Base-by-base conservation (phyloP, 495 filamentous ascomycete species). In the Daldinia bambusicola region DNA sequence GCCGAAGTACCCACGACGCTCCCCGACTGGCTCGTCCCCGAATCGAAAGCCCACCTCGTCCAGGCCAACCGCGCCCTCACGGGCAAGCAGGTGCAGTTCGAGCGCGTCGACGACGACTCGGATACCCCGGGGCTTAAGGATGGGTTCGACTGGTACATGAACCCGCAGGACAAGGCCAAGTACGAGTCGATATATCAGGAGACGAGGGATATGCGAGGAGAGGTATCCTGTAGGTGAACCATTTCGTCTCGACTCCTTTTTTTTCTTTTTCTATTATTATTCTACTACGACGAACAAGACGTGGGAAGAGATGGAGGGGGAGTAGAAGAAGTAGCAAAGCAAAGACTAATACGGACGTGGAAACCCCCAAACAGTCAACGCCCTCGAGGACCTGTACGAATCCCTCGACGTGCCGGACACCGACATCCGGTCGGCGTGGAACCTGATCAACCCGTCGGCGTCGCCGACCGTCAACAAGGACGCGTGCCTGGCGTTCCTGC, bases 131-230 rank as follows among this genome's bases (percentile, higher is more conserved):
- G 95, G 6, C 81, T 99, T 60, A 97, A 95, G 77, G 92, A 97
- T 80, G 94, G 94, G 1, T 99, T 99, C 80, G 95, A 99, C 79
- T 99, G 95, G 95, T 99, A 99, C 81, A 98, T 99, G 94, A 92
- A 88, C 66, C 95, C 95, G 1, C 80, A 84, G 43, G 94, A 98
- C 78, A 95, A 93, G 80, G 75, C 88, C 60, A 97, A 96, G 81
- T 99, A 99, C 80, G 92, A 97, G 77, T 92, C 93, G 53, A 98
- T 99, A 77, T 99, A 98, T 80, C 90, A 87, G 64, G 92, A 95
- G 68, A 95, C 93, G 80, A 88, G 92, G 56, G 91, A 94, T 78
- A 87, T 88, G 68, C 91, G 93, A 45, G 95, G 95, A 63, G 90
- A 96, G 76, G 87, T 97, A 67, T 84, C 90, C 45, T 98, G 92